Evolutionary conservation across 176 grass and related monocot species (phyloP).

Genomic region (Otatea glauca): DNA sequence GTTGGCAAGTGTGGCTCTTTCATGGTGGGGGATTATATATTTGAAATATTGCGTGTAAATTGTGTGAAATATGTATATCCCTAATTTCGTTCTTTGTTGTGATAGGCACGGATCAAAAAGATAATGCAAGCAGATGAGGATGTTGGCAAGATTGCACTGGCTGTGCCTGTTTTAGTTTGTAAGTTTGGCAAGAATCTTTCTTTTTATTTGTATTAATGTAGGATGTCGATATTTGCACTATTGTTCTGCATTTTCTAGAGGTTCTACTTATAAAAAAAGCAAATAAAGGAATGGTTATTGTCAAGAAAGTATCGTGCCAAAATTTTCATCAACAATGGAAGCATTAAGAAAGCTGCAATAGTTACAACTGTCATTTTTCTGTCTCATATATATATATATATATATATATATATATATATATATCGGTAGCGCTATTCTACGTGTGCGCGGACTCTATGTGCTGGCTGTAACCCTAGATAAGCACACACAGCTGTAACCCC

Average conservation of each 20-base stretch:
- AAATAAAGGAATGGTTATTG: neutral
- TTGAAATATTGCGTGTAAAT: conserved; percentile 25
- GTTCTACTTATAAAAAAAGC: neutral
- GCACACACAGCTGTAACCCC: too few relatives aligned
- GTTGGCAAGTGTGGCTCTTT: conserved; percentile 17
- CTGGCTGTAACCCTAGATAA: too few relatives aligned
- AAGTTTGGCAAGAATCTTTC: conserved; percentile 48
- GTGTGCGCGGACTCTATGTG: too few relatives aligned
- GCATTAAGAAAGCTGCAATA: neutral
- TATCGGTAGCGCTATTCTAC: too few relatives aligned
- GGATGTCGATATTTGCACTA: neutral
- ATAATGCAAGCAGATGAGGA: conserved; percentile 99
- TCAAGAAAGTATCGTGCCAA: neutral
- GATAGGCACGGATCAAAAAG: conserved; percentile 94
- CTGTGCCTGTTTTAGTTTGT: conserved; percentile 99
- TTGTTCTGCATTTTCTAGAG: neutral
- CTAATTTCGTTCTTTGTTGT: conserved; percentile 36
- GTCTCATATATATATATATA: too few relatives aligned
- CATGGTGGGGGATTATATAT: neutral
- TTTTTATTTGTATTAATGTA: conserved; percentile 21
- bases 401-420: too few relatives aligned
- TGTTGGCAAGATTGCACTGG: conserved; percentile 92
- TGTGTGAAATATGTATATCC: neutral
- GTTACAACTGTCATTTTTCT: neutral
- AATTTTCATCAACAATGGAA: neutral